These are phyloP conservation scores for Ambrosia artemisiifolia DNA, from an alignment of 129 eudicot genomes.

Conservation along the genomic window DNA sequence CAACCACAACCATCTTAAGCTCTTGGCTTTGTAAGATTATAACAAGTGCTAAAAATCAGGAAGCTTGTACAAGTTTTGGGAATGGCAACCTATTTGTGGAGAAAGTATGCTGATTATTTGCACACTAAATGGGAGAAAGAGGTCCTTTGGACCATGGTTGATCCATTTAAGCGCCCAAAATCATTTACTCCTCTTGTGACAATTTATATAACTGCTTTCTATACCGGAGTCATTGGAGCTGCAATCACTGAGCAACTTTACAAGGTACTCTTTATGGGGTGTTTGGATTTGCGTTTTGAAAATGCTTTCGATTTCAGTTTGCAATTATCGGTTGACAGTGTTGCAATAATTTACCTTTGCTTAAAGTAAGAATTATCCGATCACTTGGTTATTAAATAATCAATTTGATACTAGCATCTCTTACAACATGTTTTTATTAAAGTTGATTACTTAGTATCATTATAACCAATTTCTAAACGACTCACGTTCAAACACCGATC, in stretches of 20 bases:
- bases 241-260: constrained; percentile 86
- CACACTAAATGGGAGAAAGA: constrained; percentile 76
- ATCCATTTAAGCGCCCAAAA: constrained; percentile 83
- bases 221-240: constrained; percentile 86
- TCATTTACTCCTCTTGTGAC: constrained; percentile 81
- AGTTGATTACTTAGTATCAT: background rate
- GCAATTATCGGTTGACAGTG: background rate
- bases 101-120: constrained; percentile 73
- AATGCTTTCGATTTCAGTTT: background rate
- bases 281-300: constrained; percentile 1
- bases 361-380: background rate
- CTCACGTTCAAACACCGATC: background rate
- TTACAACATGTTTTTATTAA: background rate
- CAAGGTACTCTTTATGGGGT: constrained; percentile 51
- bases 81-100: constrained; percentile 87
- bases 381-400: background rate
- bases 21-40: background rate
- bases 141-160: constrained; percentile 87
- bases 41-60: constrained; percentile 7
- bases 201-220: constrained; percentile 64
- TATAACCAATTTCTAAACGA: background rate
- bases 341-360: background rate
- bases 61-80: background rate
- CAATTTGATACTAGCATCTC: background rate
- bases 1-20: background rate